Conservation (phyloP, 2,329 filamentous ascomycete species). For the Cercospora brassicicola region DNA sequence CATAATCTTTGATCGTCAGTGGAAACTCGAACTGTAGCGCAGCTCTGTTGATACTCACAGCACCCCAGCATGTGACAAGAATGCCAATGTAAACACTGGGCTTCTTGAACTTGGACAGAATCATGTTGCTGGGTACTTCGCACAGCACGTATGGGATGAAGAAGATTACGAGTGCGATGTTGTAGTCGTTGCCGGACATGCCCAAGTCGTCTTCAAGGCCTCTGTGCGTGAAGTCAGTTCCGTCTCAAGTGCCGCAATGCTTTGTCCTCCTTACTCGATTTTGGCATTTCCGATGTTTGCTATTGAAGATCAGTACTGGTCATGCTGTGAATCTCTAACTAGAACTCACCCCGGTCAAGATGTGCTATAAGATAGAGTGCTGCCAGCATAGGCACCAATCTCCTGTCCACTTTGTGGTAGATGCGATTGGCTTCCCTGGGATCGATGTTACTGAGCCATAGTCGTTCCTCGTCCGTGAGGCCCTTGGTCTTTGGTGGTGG, state of each 20-base stretch:
- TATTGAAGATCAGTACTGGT: conserved; percentile 23
- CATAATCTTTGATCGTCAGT: conserved; percentile 13
- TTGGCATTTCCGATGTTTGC: conserved; percentile 58
- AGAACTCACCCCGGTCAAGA: conserved; percentile 38
- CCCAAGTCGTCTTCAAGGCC: conserved; percentile 50
- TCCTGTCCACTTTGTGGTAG: conserved; percentile 37
- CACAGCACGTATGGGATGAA: conserved; percentile 49
- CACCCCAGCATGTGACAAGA: conserved; percentile 30
- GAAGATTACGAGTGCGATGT: conserved; percentile 55
- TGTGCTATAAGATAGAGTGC: conserved; percentile 50
- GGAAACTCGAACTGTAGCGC: not conserved
- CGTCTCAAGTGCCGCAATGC: not conserved
- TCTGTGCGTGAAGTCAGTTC: conserved; percentile 2
- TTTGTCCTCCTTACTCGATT: conserved; percentile 39
- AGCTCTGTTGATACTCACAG: not conserved
- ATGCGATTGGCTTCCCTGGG: conserved; percentile 38
- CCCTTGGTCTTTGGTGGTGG: conserved; percentile 22
- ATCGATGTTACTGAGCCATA: conserved; percentile 28
- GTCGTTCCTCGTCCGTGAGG: conserved; percentile 26
- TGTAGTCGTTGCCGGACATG: conserved; percentile 50
- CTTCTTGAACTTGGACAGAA: conserved; percentile 40
- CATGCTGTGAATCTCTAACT: not conserved
- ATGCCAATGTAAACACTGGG: conserved; percentile 34
- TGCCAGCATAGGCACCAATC: conserved; percentile 32
- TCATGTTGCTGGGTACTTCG: conserved; percentile 35